Base-by-base conservation (phyloP, 2,329 filamentous ascomycete species). In the Penicillium vulpinum region DNA sequence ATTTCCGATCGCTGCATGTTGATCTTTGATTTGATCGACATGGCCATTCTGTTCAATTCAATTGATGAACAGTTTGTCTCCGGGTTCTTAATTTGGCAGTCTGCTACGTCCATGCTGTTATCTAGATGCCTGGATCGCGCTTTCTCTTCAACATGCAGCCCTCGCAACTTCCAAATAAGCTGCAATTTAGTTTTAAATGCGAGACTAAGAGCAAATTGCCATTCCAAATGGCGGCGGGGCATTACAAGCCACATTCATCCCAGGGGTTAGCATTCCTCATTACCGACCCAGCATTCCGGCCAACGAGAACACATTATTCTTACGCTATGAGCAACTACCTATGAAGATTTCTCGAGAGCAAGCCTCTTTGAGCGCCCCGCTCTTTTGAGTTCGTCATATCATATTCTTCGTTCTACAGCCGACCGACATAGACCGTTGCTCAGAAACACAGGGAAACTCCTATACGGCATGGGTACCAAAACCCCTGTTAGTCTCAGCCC, bases 251-350 rank as follows among this genome's bases (percentile, higher is more conserved):
- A 56, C 63, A 67, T 67, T 66, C 60, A 36, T 22, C 51, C 50
- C 29, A 51, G 60, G 53, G 62, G 62, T 51, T 61, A 53, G 52
- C 64, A 67, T 67, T 67, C 64, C 52, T 65, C 48, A 59, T 41
- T 50, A 40, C 43, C 41, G 52, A 38, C 48, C 59, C 60, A 39
- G 54, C 64, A 66, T 62, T 62, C 62, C 63, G 56, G 24, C 55
- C 54, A 56, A 56, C 49, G 45, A 58, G 57, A 55, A 38, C 40
- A 45, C 51, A 46, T 38, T 64, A 66, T 67, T 58, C 51, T 67
- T 63, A 66, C 62, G 54, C 51, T 64, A 21, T 56, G 45, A 46
- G 21, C 38, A 35, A 54, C 35, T 24, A 36, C 31, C 22, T 51
- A 15, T 43, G 41, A 36, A 49, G 28, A 52, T 35, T 21, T 15